These are phyloP conservation scores for Vaccinium darrowii DNA, from an alignment of 148 eudicot genomes.

Conservation along the genomic window DNA sequence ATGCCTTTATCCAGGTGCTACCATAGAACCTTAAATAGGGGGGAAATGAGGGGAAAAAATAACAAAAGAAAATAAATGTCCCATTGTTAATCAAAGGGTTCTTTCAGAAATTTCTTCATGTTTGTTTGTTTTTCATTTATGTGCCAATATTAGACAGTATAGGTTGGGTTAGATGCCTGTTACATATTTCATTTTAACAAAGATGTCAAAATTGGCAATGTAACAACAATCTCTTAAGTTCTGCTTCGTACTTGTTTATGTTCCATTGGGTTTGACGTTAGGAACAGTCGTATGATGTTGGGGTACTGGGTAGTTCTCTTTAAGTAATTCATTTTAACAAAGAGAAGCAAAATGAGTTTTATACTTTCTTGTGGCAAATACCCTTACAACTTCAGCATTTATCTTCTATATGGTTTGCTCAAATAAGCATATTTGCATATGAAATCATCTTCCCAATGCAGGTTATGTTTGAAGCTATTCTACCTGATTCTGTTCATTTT, in stretches of 20 bases:
- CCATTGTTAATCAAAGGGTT: not conserved
- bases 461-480: not conserved
- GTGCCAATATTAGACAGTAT: not conserved
- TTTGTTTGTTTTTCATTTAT: not conserved
- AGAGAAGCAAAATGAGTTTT: not conserved
- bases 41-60: not conserved
- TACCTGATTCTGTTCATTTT: not conserved
- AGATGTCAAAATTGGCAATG: not conserved
- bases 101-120: not conserved
- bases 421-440: not conserved
- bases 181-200: not conserved
- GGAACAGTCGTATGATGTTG: not conserved
- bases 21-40: not conserved
- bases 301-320: not conserved
- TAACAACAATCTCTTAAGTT: not conserved
- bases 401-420: not conserved
- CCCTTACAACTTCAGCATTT: not conserved
- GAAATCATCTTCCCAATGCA: not conserved
- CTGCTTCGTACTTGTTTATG: not conserved
- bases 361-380: not conserved
- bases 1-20: not conserved
- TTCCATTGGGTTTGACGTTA: not conserved
- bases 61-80: not conserved
- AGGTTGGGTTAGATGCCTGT: not conserved
- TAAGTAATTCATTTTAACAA: constrained; percentile 4